Base-by-base conservation (phyloP, 2,329 filamentous ascomycete species). In the Botryotinia convoluta region DNA sequence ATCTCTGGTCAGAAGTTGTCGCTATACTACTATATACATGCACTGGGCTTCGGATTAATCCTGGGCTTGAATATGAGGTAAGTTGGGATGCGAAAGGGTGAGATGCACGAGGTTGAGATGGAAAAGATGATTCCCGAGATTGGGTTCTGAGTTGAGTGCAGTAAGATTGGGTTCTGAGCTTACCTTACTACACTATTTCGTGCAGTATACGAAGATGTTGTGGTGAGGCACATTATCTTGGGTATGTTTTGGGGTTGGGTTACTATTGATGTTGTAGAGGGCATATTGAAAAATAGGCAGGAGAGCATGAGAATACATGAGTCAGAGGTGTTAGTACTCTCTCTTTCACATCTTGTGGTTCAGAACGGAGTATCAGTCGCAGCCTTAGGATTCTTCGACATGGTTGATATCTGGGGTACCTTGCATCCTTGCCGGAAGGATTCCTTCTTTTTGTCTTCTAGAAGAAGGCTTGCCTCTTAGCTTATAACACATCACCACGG, bases 361-460 rank as follows among this genome's bases (percentile, higher is more conserved):
- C n/a, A n/a, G 14, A n/a, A n/a, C 3, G 39, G 29, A 10, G 26
- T 29, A 4, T 57, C 26, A 32, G 20, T 35, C 32, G 6, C 42
- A 48, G 62, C 29, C 29, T 65, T 20, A 16, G 7, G 6, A 37
- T n/a, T n/a, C 37, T 26, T 48, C 1, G 44, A 22, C 20, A 35
- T 65, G 62, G 29, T 65, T 65, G 62, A 61, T 42, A 42, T 61
- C 42, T 32, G 42, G 29, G 44, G 10, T 32, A 64, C 26, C 62
- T 37, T 22, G 35, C 9, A 37, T 18, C 20, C 22, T 65, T 37
- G 54, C 29, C 8, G 20, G 68, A 45, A 70, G 68, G 37, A 70
- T 70, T 70, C 22, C 32, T 71, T 71, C 59, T 35, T 45, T 62
- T 39, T 42, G 20, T 26, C 32, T 22, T 71, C 48, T 42, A 35